Evolutionary conservation across 2,329 filamentous ascomycete species (phyloP), one percentile per base, ranked within the genome.

Genomic region (Hypoxylon sp.): DNA sequence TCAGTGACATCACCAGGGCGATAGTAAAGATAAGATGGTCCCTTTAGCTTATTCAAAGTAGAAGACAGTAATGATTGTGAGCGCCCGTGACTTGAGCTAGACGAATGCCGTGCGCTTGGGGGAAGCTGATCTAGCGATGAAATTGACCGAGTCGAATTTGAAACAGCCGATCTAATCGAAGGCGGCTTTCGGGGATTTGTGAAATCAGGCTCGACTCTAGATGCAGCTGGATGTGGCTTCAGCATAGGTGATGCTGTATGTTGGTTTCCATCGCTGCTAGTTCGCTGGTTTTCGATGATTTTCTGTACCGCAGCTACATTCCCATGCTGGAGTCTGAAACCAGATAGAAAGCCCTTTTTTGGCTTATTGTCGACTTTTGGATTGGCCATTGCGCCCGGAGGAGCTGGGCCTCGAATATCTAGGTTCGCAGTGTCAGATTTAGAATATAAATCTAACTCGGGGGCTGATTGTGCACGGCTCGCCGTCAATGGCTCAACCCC

Each of bases 21-120:
- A 44, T 75, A 74, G 48, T 77, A 77, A 3, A 78, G 71, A 59
- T 78, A 78, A 11, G 77, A 78, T n/a, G 76, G 76, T 3, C 77
- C 77, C 51, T 75, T 75, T 10, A 78, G 63, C 46, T 75, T 77
- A 46, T 67, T 77, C 37, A 76, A 60, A 4, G 76, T 77, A 13
- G 75, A 77, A 5, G 77, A 72, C 24, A 78, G 73, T 47, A 78
- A 60, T 26, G 77, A 78, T 62, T 77, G 75, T 31, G 76, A 78
- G 50, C 77, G 76, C 2, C 70, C 74, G 50, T 77, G 76, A 10
- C 68, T 71, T 2, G 75, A 74, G 26, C 69, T 53, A 14, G 72
- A 70, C 14, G 74, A 73, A 59, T 71, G 66, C 1, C 72, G 75
- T 57, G 63, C 58, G 22, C 61, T 63, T 1, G 67, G 71, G 22